These are phyloP conservation scores for Salvia splendens DNA, from an alignment of 257 asterid genomes.

Conservation along the genomic window DNA sequence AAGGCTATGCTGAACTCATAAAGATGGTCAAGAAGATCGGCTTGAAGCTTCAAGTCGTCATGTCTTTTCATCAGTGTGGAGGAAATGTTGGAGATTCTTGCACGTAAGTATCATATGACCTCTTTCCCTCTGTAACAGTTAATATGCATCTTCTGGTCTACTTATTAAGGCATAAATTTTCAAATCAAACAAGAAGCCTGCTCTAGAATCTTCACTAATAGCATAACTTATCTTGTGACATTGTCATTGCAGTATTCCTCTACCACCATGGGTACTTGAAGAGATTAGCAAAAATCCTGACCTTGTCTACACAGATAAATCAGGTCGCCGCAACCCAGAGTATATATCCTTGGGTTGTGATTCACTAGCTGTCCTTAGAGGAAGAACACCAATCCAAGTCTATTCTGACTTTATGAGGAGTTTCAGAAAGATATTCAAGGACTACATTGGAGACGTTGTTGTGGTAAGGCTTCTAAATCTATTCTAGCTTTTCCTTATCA, in stretches of 20 bases:
- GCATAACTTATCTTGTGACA: not conserved
- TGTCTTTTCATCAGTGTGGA: constrained; percentile 97
- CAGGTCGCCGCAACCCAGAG: constrained; percentile 89
- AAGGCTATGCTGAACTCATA: constrained; percentile 81
- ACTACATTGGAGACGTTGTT: constrained; percentile 66
- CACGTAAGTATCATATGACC: constrained; percentile 46
- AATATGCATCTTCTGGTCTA: not conserved
- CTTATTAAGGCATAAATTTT: constrained; percentile 11
- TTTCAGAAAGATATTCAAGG: constrained; percentile 68
- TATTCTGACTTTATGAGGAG: constrained; percentile 83
- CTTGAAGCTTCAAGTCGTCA: constrained; percentile 82
- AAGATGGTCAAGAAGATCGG: constrained; percentile 70
- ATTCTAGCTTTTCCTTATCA: constrained; percentile 18
- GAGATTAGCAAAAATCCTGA: constrained; percentile 88
- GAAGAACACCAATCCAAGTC: constrained; percentile 92
- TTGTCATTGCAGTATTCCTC: constrained; percentile 67
- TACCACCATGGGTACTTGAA: constrained; percentile 97
- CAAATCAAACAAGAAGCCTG: constrained; percentile 8
- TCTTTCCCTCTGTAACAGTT: not conserved
- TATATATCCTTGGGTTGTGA: constrained; percentile 88
- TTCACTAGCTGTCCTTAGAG: constrained; percentile 74
- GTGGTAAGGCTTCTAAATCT: constrained; percentile 49
- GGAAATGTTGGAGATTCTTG: constrained; percentile 94
- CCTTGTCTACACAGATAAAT: constrained; percentile 80
- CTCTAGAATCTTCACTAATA: not conserved